Base-by-base conservation (phyloP, 257 asterid species). In the Oldenlandia corymbosa region DNA sequence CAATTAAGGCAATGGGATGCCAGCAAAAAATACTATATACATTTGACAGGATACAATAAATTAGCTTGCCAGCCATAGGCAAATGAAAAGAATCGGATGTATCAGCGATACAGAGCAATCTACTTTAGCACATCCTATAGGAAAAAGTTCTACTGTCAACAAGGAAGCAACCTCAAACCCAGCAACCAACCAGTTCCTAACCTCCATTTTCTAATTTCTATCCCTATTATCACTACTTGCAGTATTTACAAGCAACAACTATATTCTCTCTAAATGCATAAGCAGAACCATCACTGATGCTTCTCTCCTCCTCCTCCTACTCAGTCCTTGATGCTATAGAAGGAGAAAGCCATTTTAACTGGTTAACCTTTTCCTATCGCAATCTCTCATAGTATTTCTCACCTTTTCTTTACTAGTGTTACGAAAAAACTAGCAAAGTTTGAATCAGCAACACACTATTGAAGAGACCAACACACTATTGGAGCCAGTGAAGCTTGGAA, bases 11-110 rank as follows among this genome's bases (percentile, higher is more conserved):
- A 48, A 82, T 79, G n/a, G 93, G 95, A 64, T 89, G 98, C 84
- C 87, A 88, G 56, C 95, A 93, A 57, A 72, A 82, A 65, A 83
- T 75, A 77, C 85, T 83, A 74, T 71, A 59, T 5, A 92, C 88
- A 81, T 92, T 95, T 13, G 97, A 89, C 17, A 89, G 58, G 60
- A 87, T 81, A 62, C 93, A 91, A 39, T 85, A 85, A 10, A 91
- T 72, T 50, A 95, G 93, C 67, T 92, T 92, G 47, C 93, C 91
- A 51, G 85, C 93, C 98, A 89, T 89, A 3, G 98, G 95, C 63
- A 89, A 67, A 84, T 81, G 87, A 43, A 95, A 77, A 5, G 98
- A 92, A 70, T 85, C 80, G 81, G 97, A 64, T 85, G 90, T 75
- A 92, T 85, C 85, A 88, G 95, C 24, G 87, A 73, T 9, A 95